A percentile compares a stretch with the other conserved stretches of the same genome.
These are phyloP conservation scores for Yamadazyma akitaensis DNA, from an alignment of 805 yeast genomes.

Conservation along the genomic window DNA sequence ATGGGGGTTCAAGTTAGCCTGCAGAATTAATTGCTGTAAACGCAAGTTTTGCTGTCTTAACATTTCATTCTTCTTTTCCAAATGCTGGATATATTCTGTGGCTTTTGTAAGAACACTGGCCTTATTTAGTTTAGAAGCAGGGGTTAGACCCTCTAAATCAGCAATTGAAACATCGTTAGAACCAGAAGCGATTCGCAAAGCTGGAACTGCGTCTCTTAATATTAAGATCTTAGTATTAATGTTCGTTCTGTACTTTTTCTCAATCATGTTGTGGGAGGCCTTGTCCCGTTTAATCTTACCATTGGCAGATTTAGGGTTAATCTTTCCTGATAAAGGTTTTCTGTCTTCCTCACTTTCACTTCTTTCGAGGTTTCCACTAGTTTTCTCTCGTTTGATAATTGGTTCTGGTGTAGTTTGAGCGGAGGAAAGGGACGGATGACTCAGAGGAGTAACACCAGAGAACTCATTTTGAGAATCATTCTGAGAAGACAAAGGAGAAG, in stretches of 20 bases:
- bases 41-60: slow-evolving; percentile 46
- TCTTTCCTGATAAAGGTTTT: neutral
- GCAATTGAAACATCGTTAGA: slow-evolving; percentile 39
- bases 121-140: slow-evolving; percentile 73
- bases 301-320: slow-evolving; percentile 3
- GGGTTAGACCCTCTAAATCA: slow-evolving; percentile 68
- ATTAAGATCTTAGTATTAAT: slow-evolving; percentile 68
- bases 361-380: neutral
- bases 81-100: slow-evolving; percentile 71
- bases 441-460: slow-evolving; percentile 19
- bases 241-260: slow-evolving; percentile 75
- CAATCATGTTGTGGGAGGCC: slow-evolving; percentile 74
- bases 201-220: slow-evolving; percentile 73
- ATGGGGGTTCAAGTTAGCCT: slow-evolving; percentile 22
- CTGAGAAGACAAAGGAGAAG: slow-evolving; percentile 2
- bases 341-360: neutral
- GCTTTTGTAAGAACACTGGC: slow-evolving; percentile 76
- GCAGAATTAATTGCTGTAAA: slow-evolving; percentile 35
- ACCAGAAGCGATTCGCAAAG: slow-evolving; percentile 58
- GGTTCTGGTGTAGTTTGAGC: slow-evolving; percentile 22
- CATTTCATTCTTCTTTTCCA: slow-evolving; percentile 57
- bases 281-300: slow-evolving; percentile 4
- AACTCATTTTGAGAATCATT: slow-evolving; percentile 4
- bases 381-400: neutral
- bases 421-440: slow-evolving; percentile 17